phyloP scores from a whole-genome alignment of 1,139 yeast genomes.

The Yamadazyma trypodendri region DNA sequence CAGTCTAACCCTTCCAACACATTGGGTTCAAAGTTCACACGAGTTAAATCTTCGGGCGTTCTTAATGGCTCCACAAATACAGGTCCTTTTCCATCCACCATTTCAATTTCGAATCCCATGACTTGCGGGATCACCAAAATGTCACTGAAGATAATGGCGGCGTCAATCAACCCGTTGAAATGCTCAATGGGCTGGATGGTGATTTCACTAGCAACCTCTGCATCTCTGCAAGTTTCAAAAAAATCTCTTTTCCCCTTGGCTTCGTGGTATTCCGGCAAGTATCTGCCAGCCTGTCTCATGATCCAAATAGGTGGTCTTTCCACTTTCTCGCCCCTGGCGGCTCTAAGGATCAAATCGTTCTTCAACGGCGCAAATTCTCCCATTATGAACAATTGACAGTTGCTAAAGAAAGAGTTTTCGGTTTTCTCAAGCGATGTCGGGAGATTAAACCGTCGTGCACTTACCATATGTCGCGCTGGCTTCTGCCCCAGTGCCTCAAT shows the following conservation, averaged over 20 bases:
- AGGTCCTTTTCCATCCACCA: conserved; percentile 96
- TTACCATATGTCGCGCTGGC: too few species aligned
- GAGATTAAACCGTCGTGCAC: too few species aligned
- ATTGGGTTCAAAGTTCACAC: conserved; percentile 62
- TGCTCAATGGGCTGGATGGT: conserved; percentile 95
- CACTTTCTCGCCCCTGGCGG: conserved; percentile 77
- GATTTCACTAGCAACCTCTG: conserved; percentile 89
- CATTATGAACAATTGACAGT: too few species aligned
- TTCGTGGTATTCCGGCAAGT: conserved; percentile 86
- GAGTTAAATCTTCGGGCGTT: conserved; percentile 61
- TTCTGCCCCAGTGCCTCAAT: neutral
- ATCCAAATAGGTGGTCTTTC: conserved; percentile 99
- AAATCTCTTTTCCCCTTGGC: conserved; percentile 87
- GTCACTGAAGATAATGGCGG: conserved; percentile 95
- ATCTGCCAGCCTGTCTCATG: conserved; percentile 93
- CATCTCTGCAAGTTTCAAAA: conserved; percentile 89
- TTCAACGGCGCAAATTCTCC: conserved; percentile 64
- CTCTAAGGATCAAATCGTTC: conserved; percentile 87
- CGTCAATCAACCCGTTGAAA: conserved; percentile 86
- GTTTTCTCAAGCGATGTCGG: too few species aligned
- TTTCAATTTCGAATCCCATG: conserved; percentile 92
- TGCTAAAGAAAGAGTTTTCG: too few species aligned
- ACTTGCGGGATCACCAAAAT: conserved; percentile 97
- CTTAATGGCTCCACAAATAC: conserved; percentile 88
- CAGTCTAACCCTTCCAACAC: conserved; percentile 78